Conservation (phyloP, 1,284 basidiomycete species). For the Sanghuangporus weigelae region DNA sequence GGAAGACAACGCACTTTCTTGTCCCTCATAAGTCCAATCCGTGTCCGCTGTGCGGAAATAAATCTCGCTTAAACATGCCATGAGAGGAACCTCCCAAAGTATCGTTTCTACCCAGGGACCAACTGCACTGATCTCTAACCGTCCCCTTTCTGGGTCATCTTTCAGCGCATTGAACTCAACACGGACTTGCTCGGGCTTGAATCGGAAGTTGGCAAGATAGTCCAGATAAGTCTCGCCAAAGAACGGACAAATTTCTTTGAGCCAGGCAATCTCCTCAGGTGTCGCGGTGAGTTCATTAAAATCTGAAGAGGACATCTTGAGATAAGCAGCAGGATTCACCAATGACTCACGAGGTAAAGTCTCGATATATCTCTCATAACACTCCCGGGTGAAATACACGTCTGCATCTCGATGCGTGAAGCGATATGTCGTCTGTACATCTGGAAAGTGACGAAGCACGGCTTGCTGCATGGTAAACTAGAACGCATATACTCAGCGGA, state of each 20-base stretch:
- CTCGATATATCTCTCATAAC: constrained; percentile 61
- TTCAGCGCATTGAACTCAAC: constrained; percentile 59
- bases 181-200: constrained; percentile 78
- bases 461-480: constrained; percentile 98
- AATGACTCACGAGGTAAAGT: constrained; percentile 54
- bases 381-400: constrained; percentile 67
- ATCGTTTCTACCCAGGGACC: constrained; percentile 91
- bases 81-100: constrained; percentile 93
- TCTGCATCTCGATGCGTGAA: constrained; percentile 83
- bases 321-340: constrained; percentile 25
- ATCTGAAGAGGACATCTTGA: constrained; percentile 34
- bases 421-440: constrained; percentile 62
- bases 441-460: constrained; percentile 76
- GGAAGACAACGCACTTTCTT: constrained; percentile 51
- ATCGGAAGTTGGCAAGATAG: constrained; percentile 69
- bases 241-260: constrained; percentile 71
- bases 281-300: constrained; percentile 65
- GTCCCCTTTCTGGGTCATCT: constrained; percentile 51
- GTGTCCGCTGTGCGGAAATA: constrained; percentile 68
- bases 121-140: constrained; percentile 65
- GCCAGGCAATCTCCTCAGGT: constrained; percentile 62
- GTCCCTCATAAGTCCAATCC: constrained; percentile 82
- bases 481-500: constrained; percentile 11
- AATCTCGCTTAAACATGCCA: constrained; percentile 82
- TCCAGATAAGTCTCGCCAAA: constrained; percentile 72